Base-by-base conservation (phyloP, 768 basidiomycete species). In the Boletus rufocinnamomeus region DNA sequence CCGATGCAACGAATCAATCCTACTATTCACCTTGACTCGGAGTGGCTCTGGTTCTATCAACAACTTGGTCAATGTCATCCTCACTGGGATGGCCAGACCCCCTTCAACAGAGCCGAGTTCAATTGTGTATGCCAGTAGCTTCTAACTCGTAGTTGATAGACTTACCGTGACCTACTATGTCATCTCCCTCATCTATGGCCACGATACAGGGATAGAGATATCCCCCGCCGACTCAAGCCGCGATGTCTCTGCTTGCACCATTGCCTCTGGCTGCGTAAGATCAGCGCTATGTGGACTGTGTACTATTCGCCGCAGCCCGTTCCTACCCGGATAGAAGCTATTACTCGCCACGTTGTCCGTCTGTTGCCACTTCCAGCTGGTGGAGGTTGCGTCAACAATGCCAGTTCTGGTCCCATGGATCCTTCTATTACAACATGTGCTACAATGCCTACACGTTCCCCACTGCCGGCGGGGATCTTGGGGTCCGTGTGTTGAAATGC, bases 71-170 rank as follows among this genome's bases (percentile, higher is more conserved):
- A 51, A 44, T 40, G 45, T 67, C 11, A 48, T 32, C 32, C 32
- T 13, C 10, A 32, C 30, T 63, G 63, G 63, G 27, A 64, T 34
- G 63, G 57, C 27, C 13, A 5, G 25, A 63, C 63, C 10, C 57
- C 62, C 17, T 63, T 59, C 50, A 59, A 47, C 38, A 59, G 54
- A 34, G 61, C 57, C 16, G 62, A 63, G 32, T 59, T 64, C 47
- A 59, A 6, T 11, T 11, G 11, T 11, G 32, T 32, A 32, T 32
- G 11, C 32, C 11, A 32, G 32, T 11, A 11, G 30, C 59, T 48
- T 64, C 38, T 10, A n/a, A n/a, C 19, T 40, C 19, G 9, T 10
- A 6, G 4, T 30, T 7, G 28, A 4, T 6, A 30, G 28, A 30
- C n/a, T n/a, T n/a, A n/a, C n/a, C n/a, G n/a, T n/a, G n/a, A n/a